Conservation (phyloP, 805 yeast species). For the Candida odintsovae region DNA sequence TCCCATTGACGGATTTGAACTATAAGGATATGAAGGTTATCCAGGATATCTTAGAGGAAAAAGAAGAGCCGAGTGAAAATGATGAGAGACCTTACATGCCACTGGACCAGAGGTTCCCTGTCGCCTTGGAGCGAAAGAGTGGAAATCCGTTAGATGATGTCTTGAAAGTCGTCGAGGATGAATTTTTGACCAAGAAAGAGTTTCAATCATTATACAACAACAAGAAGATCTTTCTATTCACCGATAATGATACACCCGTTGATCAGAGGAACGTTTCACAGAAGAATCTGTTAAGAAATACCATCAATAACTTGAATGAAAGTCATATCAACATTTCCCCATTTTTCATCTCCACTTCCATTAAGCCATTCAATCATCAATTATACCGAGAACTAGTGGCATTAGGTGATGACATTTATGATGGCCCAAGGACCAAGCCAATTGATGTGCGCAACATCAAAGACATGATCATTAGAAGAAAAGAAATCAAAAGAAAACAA, state of each 20-base stretch:
- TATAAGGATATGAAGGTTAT: constrained; percentile 51
- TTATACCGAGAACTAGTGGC: constrained; percentile 50
- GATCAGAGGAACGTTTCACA: constrained; percentile 32
- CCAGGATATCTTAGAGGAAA: constrained; percentile 45
- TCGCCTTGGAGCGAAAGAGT: constrained; percentile 17
- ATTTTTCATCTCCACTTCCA: constrained; percentile 42
- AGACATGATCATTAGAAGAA: constrained; percentile 45
- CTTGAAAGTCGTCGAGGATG: constrained; percentile 48
- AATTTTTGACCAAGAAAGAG: constrained; percentile 37
- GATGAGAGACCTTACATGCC: constrained; percentile 18
- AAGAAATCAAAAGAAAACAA: constrained; percentile 56
- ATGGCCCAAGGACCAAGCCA: constrained; percentile 37
- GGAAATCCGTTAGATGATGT: constrained; percentile 34
- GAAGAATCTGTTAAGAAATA: constrained; percentile 45
- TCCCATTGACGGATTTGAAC: constrained; percentile 50
- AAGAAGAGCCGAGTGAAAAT: constrained; percentile 9
- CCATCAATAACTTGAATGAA: constrained; percentile 56
- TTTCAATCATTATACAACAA: constrained; percentile 42
- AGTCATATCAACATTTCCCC: constrained; percentile 54
- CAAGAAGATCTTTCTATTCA: constrained; percentile 62
- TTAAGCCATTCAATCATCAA: constrained; percentile 36
- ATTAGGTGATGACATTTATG: constrained; percentile 20
- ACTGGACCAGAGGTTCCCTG: constrained; percentile 26
- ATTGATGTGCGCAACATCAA: constrained; percentile 38
- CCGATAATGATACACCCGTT: constrained; percentile 69